Base-by-base conservation (phyloP, 179 eudicot species). In the Nepenthes alata region DNA sequence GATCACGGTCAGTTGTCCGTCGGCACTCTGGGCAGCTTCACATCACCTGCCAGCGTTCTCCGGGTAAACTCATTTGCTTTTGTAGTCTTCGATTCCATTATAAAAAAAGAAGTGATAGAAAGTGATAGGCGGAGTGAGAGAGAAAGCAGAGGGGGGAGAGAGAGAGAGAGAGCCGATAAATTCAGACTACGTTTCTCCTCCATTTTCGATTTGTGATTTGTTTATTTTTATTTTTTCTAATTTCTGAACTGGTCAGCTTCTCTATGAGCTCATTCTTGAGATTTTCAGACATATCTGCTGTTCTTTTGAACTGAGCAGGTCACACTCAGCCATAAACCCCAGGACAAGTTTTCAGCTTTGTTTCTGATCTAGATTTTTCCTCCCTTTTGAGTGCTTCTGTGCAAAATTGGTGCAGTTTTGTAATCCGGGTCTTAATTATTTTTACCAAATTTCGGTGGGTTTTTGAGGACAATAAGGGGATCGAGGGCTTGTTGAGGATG, bases 221-320 rank as follows among this genome's bases (percentile, higher is more conserved):
- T 44, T 63, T 54, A 38, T 71, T 63, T 41, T 41, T 39, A 39
- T 4, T 41, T 41, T 41, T 41, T 59, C 59, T 65, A 59, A 63
- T 72, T 78, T 78, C 25, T 81, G 76, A 81, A 82, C 60, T 55
- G 60, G 79, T 72, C 80, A 57, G 71, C 69, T 70, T 61, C 45
- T 59, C 12, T 41, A 7, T 41, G 35, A 9, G 3, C 47, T 51
- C 47, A 47, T 72, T 66, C 63, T 25, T 58, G 64, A 74, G 72
- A 72, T 72, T 74, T 68, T 38, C 61, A 59, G 10, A 63, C 70
- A 52, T 67, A 64, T 71, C 16, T 61, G 67, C 60, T 64, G 54
- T 37, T 58, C 44, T 61, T 64, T 65, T 70, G 61, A 59, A 52
- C 56, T 52, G 8, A 7, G 25, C 25, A 25, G 25, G 25, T 25